A percentile compares a stretch with the other conserved stretches of the same genome.
These are phyloP conservation scores for Xanthoconium separans DNA, from an alignment of 1,284 basidiomycete genomes.

Conservation along the genomic window DNA sequence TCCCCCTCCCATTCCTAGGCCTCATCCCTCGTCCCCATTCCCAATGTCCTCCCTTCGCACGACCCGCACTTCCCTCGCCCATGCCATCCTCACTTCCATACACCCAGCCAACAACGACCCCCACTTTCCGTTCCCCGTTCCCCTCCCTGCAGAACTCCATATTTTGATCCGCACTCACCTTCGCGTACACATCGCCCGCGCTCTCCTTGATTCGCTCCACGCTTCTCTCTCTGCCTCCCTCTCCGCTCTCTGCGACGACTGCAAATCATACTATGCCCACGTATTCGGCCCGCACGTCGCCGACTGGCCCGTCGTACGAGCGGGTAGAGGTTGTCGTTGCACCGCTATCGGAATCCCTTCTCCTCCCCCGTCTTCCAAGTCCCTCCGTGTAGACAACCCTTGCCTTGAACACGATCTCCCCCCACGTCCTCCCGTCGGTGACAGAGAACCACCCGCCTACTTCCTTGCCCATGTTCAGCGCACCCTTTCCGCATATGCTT, in stretches of 20 bases:
- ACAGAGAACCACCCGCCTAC: constrained; percentile 34
- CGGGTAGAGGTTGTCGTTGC: constrained; percentile 31
- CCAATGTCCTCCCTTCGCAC: constrained; percentile 29
- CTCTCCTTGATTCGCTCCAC: constrained; percentile 31
- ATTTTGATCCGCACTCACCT: constrained; percentile 36
- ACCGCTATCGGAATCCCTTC: constrained; percentile 20
- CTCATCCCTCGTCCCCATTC: not conserved
- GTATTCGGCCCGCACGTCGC: constrained; percentile 33
- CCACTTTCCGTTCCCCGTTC: constrained; percentile 24
- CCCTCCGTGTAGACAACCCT: constrained; percentile 1
- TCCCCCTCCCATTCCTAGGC: too few relatives aligned
- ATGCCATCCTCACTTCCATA: constrained; percentile 48
- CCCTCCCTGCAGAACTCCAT: constrained; percentile 50
- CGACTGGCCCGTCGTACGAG: constrained; percentile 32
- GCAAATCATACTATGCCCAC: constrained; percentile 31
- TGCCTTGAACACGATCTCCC: constrained; percentile 17
- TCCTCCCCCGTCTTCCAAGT: constrained; percentile 7
- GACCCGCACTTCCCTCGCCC: constrained; percentile 41
- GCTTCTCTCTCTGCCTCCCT: constrained; percentile 22
- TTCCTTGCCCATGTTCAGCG: constrained; percentile 28
- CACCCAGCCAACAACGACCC: constrained; percentile 36
- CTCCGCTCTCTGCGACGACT: constrained; percentile 29
- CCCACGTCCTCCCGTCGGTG: constrained; percentile 25
- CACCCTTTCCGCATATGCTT: constrained; percentile 25
- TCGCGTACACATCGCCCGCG: constrained; percentile 22